Percentiles rank a stretch among this genome's conserved stretches.
These are phyloP conservation scores for Marchantia polymorpha DNA, from an alignment of 225 moss, liverwort and hornwort genomes.

Conservation along the genomic window DNA sequence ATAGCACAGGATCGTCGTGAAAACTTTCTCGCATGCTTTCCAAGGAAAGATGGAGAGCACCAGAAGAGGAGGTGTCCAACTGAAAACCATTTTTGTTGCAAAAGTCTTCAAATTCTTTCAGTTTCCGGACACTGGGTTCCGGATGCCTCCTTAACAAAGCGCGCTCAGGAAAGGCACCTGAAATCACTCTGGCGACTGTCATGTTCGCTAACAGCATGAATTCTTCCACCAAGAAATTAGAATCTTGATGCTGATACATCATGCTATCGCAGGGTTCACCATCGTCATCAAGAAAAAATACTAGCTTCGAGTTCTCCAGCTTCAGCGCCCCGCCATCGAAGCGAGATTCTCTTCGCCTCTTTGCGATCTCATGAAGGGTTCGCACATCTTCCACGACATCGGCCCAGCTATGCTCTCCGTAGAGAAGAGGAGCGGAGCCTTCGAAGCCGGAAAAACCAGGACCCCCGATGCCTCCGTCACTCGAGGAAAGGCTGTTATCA, in stretches of 20 bases:
- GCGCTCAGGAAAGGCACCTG: conserved; percentile 86
- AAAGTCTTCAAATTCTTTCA: conserved; percentile 90
- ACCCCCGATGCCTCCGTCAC: conserved; percentile 39
- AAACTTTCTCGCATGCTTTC: conserved; percentile 82
- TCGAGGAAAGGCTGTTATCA: conserved; percentile 39
- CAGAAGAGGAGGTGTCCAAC: conserved; percentile 82
- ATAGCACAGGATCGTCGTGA: conserved; percentile 78
- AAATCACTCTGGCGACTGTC: conserved; percentile 90
- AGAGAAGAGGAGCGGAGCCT: conserved; percentile 47
- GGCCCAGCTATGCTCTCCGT: conserved; percentile 69
- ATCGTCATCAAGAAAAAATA: conserved; percentile 81
- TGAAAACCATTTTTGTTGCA: conserved; percentile 78
- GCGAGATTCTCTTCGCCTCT: conserved; percentile 69
- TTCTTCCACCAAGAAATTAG: conserved; percentile 92
- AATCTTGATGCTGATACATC: conserved; percentile 81
- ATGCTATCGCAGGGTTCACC: conserved; percentile 80
- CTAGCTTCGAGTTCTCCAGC: conserved; percentile 74
- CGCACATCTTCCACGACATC: conserved; percentile 65
- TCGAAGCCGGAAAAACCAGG: conserved; percentile 30
- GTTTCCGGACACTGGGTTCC: conserved; percentile 81
- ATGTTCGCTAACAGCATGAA: conserved; percentile 98
- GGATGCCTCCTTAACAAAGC: conserved; percentile 88
- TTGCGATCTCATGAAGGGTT: conserved; percentile 61
- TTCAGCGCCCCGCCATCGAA: conserved; percentile 85
- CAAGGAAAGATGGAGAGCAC: conserved; percentile 76